Base-by-base conservation (phyloP, 2,329 filamentous ascomycete species). In the Didymella lethalis region DNA sequence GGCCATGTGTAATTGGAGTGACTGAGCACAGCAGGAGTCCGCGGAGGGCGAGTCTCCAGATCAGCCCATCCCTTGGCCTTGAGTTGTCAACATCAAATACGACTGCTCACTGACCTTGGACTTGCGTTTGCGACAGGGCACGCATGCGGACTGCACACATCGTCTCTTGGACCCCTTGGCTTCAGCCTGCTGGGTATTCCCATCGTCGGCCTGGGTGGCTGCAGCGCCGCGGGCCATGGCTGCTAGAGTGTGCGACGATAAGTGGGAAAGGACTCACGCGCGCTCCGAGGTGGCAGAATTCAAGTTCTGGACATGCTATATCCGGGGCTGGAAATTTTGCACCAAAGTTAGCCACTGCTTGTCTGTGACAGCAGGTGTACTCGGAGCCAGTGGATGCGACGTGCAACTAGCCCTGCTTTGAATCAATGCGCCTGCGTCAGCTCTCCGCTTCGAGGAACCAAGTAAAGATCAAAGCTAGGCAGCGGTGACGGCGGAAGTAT, bases 81-180 rank as follows among this genome's bases (percentile, higher is more conserved):
- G 20, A 54, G 11, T 10, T 40, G 2, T 47, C n/a, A 14, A 20
- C 12, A 36, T 1, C 31, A 44, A 48, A 38, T n/a, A 53, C 36
- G 41, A 31, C 43, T 20, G 41, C 47, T 55, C 25, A 66, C 68
- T 69, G 58, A 80, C 81, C 74, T 83, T 83, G 57, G 78, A 81
- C 65, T 83, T 83, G 57, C 81, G 78, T 66, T 81, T 82, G 40
- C 81, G 75, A 66, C 81, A 83, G n/a, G 80, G 80, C 40, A 81
- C 79, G 64, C 81, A 83, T 28, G 81, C 81, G 7, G 72, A 75
- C 54, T 71, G 71, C 18, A 77, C 72, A 54, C 75, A 77, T 36
- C 74, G 66, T 32, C 75, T 65, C 62, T 77, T 77, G 65, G 60
- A 67, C 3, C 64, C 56, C 61, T 73, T 76, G 44, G 65, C 45